These are phyloP conservation scores for Collybia nuda DNA, from an alignment of 768 basidiomycete genomes.

Conservation along the genomic window DNA sequence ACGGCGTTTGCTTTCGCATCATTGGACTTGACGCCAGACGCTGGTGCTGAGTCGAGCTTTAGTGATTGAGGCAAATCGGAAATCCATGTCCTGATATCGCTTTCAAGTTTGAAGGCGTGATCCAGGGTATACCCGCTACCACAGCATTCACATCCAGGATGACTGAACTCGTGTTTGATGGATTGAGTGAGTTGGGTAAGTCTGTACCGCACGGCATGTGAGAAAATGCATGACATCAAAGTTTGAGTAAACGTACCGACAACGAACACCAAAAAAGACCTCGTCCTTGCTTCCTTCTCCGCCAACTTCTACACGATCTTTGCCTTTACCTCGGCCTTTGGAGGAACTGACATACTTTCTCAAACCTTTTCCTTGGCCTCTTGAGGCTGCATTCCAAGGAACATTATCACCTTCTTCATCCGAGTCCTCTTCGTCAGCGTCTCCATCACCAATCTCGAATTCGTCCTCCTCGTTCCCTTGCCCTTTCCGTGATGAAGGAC, in stretches of 20 bases:
- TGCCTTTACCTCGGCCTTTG: slow-evolving; percentile 3
- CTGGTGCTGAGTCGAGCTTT: slow-evolving; percentile 22
- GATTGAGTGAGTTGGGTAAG: slow-evolving; percentile 64
- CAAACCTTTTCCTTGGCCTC: not conserved
- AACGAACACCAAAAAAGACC: slow-evolving; percentile 56
- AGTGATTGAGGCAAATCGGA: slow-evolving; percentile 49
- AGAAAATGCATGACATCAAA: too few relatives aligned
- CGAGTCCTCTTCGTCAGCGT: not conserved
- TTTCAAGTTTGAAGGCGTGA: slow-evolving; percentile 57
- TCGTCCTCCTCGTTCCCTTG: not conserved
- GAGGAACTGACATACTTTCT: too few relatives aligned
- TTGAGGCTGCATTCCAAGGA: not conserved
- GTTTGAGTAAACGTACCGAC: slow-evolving; percentile 46
- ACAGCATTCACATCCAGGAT: slow-evolving; percentile 25
- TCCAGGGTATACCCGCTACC: slow-evolving; percentile 57
- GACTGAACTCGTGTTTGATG: slow-evolving; percentile 50
- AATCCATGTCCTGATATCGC: slow-evolving; percentile 55
- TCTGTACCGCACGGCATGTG: slow-evolving; percentile 25
- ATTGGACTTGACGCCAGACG: not conserved
- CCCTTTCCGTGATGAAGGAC: not conserved
- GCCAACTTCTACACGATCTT: not conserved
- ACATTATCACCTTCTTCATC: not conserved
- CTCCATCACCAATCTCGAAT: not conserved
- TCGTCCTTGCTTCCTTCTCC: slow-evolving; percentile 2
- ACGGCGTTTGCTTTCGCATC: slow-evolving; percentile 35